phyloP scores from a whole-genome alignment of 768 basidiomycete species.

The Leccinum ochraceum region DNA sequence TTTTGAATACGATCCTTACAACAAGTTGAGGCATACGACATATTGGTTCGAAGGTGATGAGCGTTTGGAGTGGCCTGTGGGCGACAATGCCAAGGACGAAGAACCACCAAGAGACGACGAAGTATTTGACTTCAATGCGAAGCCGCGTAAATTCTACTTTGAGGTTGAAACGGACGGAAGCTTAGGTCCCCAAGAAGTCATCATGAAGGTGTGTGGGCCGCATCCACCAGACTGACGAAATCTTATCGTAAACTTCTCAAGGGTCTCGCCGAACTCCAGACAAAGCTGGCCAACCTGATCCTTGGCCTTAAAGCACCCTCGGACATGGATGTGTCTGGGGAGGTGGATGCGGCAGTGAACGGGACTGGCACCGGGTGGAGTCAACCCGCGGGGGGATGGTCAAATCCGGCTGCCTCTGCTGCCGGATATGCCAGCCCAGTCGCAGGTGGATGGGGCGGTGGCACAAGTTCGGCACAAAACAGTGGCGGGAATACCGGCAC shows the following conservation, averaged over 20 bases:
- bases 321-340: slow-evolving; percentile 52
- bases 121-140: slow-evolving; percentile 84
- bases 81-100: slow-evolving; percentile 84
- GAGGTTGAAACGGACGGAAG: slow-evolving; percentile 95
- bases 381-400: slow-evolving; percentile 20
- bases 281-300: slow-evolving; percentile 78
- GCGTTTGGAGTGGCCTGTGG: slow-evolving; percentile 87
- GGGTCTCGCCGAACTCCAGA: slow-evolving; percentile 79
- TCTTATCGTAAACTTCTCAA: slow-evolving; percentile 29
- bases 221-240: not conserved
- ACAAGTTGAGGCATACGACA: slow-evolving; percentile 93
- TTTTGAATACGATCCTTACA: slow-evolving; percentile 98
- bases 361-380: slow-evolving; percentile 24
- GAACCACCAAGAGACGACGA: slow-evolving; percentile 78
- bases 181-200: slow-evolving; percentile 83
- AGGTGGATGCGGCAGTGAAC: slow-evolving; percentile 36
- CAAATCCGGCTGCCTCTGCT: slow-evolving; percentile 16
- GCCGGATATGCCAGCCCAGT: slow-evolving; percentile 34
- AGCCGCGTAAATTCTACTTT: slow-evolving; percentile 90
- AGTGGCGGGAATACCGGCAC: slow-evolving; percentile 18
- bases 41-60: slow-evolving; percentile 91
- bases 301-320: slow-evolving; percentile 68
- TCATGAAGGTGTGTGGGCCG: slow-evolving; percentile 65
- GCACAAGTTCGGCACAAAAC: slow-evolving; percentile 29
- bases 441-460: slow-evolving; percentile 32